phyloP scores from a whole-genome alignment of 352 stramenopile species.

The Peronospora destructor region DNA sequence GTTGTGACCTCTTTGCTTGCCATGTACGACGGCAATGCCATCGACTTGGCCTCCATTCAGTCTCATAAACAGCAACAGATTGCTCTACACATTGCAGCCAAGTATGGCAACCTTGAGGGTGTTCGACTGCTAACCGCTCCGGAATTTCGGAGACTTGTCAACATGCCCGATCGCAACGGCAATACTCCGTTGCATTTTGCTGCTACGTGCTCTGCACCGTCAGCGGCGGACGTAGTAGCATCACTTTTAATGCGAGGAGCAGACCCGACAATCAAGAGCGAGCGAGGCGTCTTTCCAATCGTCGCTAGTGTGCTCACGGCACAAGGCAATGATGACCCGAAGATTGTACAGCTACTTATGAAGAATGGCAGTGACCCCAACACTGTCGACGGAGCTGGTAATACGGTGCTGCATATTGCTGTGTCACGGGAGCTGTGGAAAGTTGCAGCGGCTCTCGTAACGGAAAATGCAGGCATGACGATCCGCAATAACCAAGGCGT shows the following conservation, averaged over 20 bases:
- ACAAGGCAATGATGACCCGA: constrained; percentile 59
- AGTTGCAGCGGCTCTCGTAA: constrained; percentile 56
- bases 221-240: constrained; percentile 48
- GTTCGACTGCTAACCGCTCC: constrained; percentile 42
- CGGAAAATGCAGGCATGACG: constrained; percentile 57
- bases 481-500: constrained; percentile 67
- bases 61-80: constrained; percentile 74
- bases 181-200: constrained; percentile 83
- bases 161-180: constrained; percentile 60
- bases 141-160: constrained; percentile 56
- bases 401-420: constrained; percentile 75
- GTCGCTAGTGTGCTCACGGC: constrained; percentile 68
- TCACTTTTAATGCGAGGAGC: constrained; percentile 49
- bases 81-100: constrained; percentile 74
- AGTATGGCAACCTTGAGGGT: constrained; percentile 65
- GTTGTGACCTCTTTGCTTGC: constrained; percentile 65
- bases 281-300: constrained; percentile 67
- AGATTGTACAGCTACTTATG: constrained; percentile 64
- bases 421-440: constrained; percentile 73
- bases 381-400: constrained; percentile 56
- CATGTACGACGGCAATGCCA: constrained; percentile 73
- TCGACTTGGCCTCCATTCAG: constrained; percentile 55
- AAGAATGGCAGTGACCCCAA: constrained; percentile 76
- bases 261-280: constrained; percentile 64
- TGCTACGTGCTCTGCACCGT: constrained; percentile 45